A percentile compares a stretch with the other conserved stretches of the same genome.
Evolutionary conservation across 139 green algal species (phyloP).

Genomic region (Chlorella vulgaris): DNA sequence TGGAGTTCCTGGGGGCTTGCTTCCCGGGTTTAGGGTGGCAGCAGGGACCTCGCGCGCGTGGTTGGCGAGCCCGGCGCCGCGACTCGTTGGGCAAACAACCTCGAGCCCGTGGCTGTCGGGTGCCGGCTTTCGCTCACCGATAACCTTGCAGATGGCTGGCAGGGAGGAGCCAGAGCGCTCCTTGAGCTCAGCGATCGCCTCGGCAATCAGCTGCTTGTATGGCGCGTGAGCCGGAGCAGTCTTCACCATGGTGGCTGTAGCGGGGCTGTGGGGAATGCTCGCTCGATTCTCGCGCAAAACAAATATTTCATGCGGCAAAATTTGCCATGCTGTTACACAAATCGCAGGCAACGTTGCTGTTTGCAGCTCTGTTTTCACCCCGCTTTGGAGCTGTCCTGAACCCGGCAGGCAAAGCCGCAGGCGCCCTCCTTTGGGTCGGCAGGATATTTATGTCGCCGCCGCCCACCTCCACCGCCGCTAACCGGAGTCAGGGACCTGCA

Average conservation of each 20-base stretch:
- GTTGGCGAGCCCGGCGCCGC: background rate
- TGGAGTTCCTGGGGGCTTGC: background rate
- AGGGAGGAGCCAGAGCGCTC: slow-evolving; percentile 51
- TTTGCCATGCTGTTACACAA: background rate
- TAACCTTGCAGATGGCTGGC: slow-evolving; percentile 52
- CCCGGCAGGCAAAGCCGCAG: too few relatives aligned
- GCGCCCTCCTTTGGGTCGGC: too few relatives aligned
- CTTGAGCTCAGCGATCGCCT: slow-evolving; percentile 59
- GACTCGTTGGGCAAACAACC: background rate
- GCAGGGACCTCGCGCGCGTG: too few relatives aligned
- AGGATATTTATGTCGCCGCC: too few relatives aligned
- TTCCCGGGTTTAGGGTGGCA: background rate
- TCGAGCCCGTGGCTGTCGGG: background rate
- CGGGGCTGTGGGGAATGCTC: background rate
- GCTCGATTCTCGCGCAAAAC: background rate
- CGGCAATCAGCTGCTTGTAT: slow-evolving; percentile 58
- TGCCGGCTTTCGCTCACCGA: background rate
- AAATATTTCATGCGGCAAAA: background rate
- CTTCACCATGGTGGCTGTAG: slow-evolving; percentile 6
- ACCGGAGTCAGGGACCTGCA: too few relatives aligned
- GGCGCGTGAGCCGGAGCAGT: slow-evolving; percentile 37
- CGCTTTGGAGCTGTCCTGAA: too few relatives aligned
- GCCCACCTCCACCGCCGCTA: too few relatives aligned
- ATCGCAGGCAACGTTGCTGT: too few relatives aligned
- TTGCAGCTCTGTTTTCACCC: too few relatives aligned